A percentile compares a stretch with the other conserved stretches of the same genome.
These are phyloP conservation scores for Naematelia aurantialba DNA, from an alignment of 768 basidiomycete species.

Conservation along the genomic window DNA sequence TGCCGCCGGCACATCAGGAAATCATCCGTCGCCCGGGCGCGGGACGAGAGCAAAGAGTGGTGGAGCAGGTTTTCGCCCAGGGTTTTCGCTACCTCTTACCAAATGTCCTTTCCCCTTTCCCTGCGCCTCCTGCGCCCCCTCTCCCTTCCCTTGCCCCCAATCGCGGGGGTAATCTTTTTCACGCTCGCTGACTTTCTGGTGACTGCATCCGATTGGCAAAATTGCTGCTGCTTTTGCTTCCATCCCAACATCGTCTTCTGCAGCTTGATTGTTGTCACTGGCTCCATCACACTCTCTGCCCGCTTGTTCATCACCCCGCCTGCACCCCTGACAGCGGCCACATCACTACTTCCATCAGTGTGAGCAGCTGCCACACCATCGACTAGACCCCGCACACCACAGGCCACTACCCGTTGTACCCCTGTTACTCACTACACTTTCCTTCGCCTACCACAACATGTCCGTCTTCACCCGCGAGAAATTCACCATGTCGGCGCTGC, in stretches of 20 bases:
- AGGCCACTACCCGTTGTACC: not conserved
- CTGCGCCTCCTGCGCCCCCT: not conserved
- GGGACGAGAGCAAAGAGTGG: too few species aligned
- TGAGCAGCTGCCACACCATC: too few species aligned
- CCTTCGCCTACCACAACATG: conserved; percentile 32
- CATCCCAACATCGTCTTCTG: not conserved
- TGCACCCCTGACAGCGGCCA: too few species aligned
- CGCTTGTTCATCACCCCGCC: not conserved
- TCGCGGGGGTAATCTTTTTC: not conserved
- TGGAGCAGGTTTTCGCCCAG: too few species aligned
- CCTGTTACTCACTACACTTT: conserved; percentile 4
- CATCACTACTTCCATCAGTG: too few species aligned
- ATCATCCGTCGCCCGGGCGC: too few species aligned
- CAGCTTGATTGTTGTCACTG: not conserved
- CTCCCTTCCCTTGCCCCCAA: not conserved
- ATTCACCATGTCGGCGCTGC: conserved; percentile 47
- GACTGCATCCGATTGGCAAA: not conserved
- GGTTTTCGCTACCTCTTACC: too few species aligned
- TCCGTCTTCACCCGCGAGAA: conserved; percentile 49
- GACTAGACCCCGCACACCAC: conserved; percentile 5
- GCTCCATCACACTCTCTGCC: not conserved
- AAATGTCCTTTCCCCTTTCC: not conserved
- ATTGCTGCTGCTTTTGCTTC: not conserved
- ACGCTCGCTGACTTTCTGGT: not conserved
- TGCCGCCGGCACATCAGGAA: too few species aligned